Evolutionary conservation across 1,284 basidiomycete species (phyloP).

Genomic region (Ceratobasidium sp.): DNA sequence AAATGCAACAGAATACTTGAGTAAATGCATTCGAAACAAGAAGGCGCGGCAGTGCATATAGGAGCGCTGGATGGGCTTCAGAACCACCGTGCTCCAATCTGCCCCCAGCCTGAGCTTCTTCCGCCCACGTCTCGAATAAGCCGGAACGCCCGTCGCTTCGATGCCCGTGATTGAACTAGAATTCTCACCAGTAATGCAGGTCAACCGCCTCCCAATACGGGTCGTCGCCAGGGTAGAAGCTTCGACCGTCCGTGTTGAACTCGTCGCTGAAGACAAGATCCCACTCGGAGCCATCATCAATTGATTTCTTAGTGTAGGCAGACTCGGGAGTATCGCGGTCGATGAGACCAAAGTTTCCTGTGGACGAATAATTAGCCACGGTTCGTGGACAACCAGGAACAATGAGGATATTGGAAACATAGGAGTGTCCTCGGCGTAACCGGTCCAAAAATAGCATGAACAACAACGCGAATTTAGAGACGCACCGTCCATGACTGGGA

Average conservation of each 20-base stretch:
- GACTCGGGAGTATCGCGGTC: constrained; percentile 75
- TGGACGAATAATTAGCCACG: neutral
- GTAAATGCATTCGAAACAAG: neutral
- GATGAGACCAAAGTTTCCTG: constrained; percentile 74
- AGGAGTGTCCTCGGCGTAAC: neutral
- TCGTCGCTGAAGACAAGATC: constrained; percentile 63
- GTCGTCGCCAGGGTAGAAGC: constrained; percentile 76
- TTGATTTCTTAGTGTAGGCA: constrained; percentile 52
- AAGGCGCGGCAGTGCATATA: neutral
- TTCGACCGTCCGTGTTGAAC: constrained; percentile 64
- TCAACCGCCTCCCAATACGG: constrained; percentile 82
- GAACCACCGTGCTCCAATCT: constrained; percentile 1
- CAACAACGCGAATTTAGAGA: neutral
- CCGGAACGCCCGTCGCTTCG: neutral
- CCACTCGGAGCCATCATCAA: constrained; percentile 54
- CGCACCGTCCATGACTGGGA: constrained; percentile 65
- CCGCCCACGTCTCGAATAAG: neutral
- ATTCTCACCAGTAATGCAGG: constrained; percentile 73
- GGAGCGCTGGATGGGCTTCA: neutral
- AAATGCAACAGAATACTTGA: neutral
- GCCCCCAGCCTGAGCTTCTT: neutral
- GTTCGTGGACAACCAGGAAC: neutral
- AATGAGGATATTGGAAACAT: constrained; percentile 1
- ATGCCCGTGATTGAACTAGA: neutral
- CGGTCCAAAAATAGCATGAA: neutral